Percentiles rank a stretch among this genome's conserved stretches.
These are phyloP conservation scores for Paspalum notatum DNA, from an alignment of 176 grass and related monocot genomes.

Conservation along the genomic window DNA sequence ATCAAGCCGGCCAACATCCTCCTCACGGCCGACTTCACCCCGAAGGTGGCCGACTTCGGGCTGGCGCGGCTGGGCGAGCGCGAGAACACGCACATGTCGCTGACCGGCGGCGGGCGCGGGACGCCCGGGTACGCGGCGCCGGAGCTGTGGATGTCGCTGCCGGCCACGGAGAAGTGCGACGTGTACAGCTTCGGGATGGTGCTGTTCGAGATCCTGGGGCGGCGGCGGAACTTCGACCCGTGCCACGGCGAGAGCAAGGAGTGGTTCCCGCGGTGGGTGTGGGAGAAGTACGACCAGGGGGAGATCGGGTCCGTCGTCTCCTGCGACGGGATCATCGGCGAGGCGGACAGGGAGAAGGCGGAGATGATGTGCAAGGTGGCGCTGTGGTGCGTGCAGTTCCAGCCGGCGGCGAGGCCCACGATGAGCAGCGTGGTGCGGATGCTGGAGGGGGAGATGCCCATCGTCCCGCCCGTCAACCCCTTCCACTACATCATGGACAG, in stretches of 20 bases:
- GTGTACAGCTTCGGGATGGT: constrained; percentile 67
- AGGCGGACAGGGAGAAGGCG: constrained; percentile 50
- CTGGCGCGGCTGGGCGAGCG: constrained; percentile 52
- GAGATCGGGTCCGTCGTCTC: constrained; percentile 44
- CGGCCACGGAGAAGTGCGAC: constrained; percentile 68
- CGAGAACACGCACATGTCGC: constrained; percentile 44
- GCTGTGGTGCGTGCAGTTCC: constrained; percentile 80
- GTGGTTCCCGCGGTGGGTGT: constrained; percentile 77
- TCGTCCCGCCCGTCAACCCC: constrained; percentile 71
- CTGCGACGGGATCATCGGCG: constrained; percentile 32
- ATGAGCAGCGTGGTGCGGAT: constrained; percentile 79
- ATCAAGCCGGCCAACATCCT: constrained; percentile 75
- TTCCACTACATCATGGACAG: constrained; percentile 51
- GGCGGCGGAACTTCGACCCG: constrained; percentile 58
- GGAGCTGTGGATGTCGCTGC: constrained; percentile 70
- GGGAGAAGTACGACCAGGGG: constrained; percentile 60
- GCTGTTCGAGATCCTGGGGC: constrained; percentile 60
- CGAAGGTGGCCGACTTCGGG: constrained; percentile 76
- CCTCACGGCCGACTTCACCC: constrained; percentile 46
- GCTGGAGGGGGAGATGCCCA: constrained; percentile 75
- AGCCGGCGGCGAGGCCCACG: constrained; percentile 57
- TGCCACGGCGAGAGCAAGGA: constrained; percentile 49
- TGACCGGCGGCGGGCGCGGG: constrained; percentile 57
- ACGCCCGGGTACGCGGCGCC: constrained; percentile 70
- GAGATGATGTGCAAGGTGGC: constrained; percentile 84